These are phyloP conservation scores for Xylaria digitata DNA, from an alignment of 2,329 filamentous ascomycete genomes.

Conservation along the genomic window DNA sequence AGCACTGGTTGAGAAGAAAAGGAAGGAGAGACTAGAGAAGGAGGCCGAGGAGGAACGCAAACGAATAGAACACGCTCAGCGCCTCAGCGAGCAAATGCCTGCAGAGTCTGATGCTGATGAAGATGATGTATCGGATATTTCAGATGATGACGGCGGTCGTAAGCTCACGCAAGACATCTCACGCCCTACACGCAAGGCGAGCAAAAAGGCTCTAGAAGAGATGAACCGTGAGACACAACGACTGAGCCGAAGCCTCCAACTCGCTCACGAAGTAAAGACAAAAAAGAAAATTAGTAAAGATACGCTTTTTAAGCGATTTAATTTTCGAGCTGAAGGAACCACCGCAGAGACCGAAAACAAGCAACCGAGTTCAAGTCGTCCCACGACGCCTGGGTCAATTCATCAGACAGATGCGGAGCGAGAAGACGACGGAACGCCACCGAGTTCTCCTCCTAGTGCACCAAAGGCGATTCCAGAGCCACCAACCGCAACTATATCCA, in stretches of 20 bases:
- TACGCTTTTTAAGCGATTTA: conserved; percentile 85
- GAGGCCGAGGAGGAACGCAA: conserved; percentile 69
- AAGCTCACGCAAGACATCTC: conserved; percentile 74
- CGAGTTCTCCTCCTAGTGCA: conserved; percentile 71
- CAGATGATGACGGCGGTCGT: conserved; percentile 71
- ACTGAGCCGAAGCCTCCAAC: conserved; percentile 87
- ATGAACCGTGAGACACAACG: conserved; percentile 96
- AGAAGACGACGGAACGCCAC: conserved; percentile 70
- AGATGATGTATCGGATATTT: conserved; percentile 67
- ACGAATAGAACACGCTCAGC: conserved; percentile 58
- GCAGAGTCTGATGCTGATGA: conserved; percentile 62
- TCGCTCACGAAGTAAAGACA: conserved; percentile 88
- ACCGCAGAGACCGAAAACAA: conserved; percentile 49
- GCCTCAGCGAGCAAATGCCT: conserved; percentile 54
- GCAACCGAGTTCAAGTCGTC: conserved; percentile 66
- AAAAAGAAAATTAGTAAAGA: conserved; percentile 90
- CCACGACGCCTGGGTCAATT: conserved; percentile 58
- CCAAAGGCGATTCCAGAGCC: conserved; percentile 47
- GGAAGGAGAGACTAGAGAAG: conserved; percentile 74
- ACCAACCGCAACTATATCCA: conserved; percentile 21
- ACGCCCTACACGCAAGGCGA: conserved; percentile 83
- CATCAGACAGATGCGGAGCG: conserved; percentile 64
- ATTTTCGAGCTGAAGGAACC: conserved; percentile 67
- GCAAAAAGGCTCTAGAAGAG: conserved; percentile 93
- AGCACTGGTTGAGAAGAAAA: conserved; percentile 78